Evolutionary conservation across 2,329 filamentous ascomycete genomes (phyloP), one percentile per base, ranked within the genome.

Genomic region (Fusarium torreyae): DNA sequence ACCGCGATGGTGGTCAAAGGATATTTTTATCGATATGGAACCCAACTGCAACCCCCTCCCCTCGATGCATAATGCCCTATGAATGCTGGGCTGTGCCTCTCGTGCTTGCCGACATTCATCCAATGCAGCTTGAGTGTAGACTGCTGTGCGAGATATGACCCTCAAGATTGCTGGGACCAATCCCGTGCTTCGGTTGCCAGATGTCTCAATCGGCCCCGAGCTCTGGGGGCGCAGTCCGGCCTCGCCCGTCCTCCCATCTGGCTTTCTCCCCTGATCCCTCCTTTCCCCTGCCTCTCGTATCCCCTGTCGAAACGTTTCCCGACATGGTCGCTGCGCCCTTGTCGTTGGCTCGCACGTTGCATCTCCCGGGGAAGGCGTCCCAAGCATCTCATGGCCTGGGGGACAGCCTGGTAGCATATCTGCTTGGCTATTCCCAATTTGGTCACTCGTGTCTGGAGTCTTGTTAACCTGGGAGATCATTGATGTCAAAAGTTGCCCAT

Each of bases 11-110:
- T 71, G 69, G 65, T 63, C 67, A 57, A 59, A 53, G 63, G 67
- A 69, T 75, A 75, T 72, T 72, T 71, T 71, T 74, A 74, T 74
- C 69, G 57, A 68, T 62, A 15, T 10, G 31, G 36, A 33, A 50
- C 42, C 48, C 39, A 58, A 54, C 59, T 74, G 60, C 63, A 63
- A 53, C 33, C 57, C 68, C 53, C 51, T 31, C 9, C 28, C 28
- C 28, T 31, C 13, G 44, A 24, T 60, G 57, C 43, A 44, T 56
- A 36, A 38, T 42, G 57, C 51, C 59, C 57, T 61, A 28, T 52
- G 42, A 43, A 52, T 69, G 60, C 52, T 66, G 62, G 66, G 59
- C 70, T 61, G 62, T 71, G 65, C 49, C 55, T 53, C 46, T 48
- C 46, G 57, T 65, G 50, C 64, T 31, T 49, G 45, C 45, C 53